phyloP scores from a whole-genome alignment of 2,329 filamentous ascomycete genomes.

The Tolypocladium pustulatum region DNA sequence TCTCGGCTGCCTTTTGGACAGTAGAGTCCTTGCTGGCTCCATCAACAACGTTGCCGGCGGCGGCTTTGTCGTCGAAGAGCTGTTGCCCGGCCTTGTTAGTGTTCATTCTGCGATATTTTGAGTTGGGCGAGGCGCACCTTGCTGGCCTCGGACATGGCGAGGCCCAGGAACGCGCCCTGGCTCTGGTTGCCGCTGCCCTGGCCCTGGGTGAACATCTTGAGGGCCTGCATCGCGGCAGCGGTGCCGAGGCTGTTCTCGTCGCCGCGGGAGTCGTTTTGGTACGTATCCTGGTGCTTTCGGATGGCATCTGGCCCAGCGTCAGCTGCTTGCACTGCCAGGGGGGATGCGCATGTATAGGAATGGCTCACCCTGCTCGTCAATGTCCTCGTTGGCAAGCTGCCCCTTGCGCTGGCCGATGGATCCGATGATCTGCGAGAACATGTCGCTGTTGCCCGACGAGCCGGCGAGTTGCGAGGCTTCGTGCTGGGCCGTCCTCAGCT shows the following conservation, averaged over 20 bases:
- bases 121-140: slow-evolving; percentile 42
- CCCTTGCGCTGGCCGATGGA: slow-evolving; percentile 38
- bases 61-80: slow-evolving; percentile 50
- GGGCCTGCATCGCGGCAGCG: slow-evolving; percentile 70
- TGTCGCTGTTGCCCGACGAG: slow-evolving; percentile 31
- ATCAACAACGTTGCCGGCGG: slow-evolving; percentile 40
- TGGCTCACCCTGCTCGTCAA: slow-evolving; percentile 35
- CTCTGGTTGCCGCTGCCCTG: slow-evolving; percentile 34
- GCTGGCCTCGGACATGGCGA: slow-evolving; percentile 81
- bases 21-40: slow-evolving; percentile 70
- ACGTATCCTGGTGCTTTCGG: slow-evolving; percentile 65
- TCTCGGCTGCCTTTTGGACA: slow-evolving; percentile 69
- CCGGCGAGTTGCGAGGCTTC: slow-evolving; percentile 37
- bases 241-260: slow-evolving; percentile 49
- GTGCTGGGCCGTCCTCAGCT: slow-evolving; percentile 32
- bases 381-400: slow-evolving; percentile 34
- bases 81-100: slow-evolving; percentile 11
- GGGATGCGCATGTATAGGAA: not conserved
- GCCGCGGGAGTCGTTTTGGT: slow-evolving; percentile 38
- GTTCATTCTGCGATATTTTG: too few relatives aligned
- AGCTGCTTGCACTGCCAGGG: not conserved
- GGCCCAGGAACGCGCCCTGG: slow-evolving; percentile 71
- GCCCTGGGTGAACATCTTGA: slow-evolving; percentile 66
- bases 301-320: slow-evolving; percentile 46
- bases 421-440: slow-evolving; percentile 39